Evolutionary conservation across 768 basidiomycete genomes (phyloP).

Genomic region (Brasilioporus rufonigricans): DNA sequence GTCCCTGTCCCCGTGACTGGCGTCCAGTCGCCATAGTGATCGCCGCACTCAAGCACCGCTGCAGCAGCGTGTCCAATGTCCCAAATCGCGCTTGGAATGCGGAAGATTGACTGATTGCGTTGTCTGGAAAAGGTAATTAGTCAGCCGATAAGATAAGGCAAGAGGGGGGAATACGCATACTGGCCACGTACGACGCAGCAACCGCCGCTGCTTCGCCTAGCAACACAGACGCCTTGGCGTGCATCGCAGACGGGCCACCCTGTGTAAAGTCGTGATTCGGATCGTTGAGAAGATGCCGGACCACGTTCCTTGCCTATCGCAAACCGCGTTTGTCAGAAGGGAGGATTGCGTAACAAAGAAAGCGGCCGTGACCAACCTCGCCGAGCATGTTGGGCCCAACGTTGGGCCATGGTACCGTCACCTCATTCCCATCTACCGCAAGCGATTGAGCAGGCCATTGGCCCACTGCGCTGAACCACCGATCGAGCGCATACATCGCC

Average conservation of each 20-base stretch:
- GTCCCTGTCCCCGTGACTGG: too few relatives aligned
- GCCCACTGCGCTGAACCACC: conserved; percentile 31
- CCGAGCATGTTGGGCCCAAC: neutral
- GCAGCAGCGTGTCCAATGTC: conserved; percentile 46
- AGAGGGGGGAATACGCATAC: conserved; percentile 17
- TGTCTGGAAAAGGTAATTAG: conserved; percentile 32
- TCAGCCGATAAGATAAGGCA: neutral
- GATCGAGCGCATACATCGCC: conserved; percentile 35
- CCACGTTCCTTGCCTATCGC: conserved; percentile 12
- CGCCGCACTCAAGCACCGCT: conserved; percentile 21
- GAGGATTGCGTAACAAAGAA: neutral
- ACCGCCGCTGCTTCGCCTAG: conserved; percentile 35
- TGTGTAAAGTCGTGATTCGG: conserved; percentile 8
- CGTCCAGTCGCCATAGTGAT: conserved; percentile 4
- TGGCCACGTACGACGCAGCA: conserved; percentile 24
- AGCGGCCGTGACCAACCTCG: conserved; percentile 4
- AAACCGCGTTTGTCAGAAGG: neutral
- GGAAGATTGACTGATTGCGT: conserved; percentile 40
- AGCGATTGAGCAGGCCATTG: conserved; percentile 15
- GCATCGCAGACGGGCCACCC: conserved; percentile 11
- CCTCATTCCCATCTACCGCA: conserved; percentile 26
- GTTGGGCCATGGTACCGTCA: conserved; percentile 45
- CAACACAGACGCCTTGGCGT: conserved; percentile 33
- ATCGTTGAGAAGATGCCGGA: conserved; percentile 18
- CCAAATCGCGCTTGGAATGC: conserved; percentile 44